Base-by-base conservation (phyloP, 1,284 basidiomycete species). In the Leccinum huronense region DNA sequence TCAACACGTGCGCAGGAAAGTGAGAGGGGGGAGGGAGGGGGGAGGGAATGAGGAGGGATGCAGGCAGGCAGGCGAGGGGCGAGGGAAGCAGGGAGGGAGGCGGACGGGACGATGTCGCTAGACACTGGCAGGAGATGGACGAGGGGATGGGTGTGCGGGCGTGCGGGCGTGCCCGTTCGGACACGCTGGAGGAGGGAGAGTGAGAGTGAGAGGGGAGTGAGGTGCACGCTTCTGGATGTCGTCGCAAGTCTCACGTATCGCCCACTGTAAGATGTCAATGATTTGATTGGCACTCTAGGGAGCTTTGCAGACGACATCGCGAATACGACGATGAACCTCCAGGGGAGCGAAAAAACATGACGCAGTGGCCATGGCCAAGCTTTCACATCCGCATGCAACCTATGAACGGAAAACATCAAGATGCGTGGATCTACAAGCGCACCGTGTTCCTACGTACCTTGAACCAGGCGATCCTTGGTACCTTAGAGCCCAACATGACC, bases 361-460 rank as follows among this genome's bases (percentile, higher is more conserved):
- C 71, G 0, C 80, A 80, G 57, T 85, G 84, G 0, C 81, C 81
- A 14, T 74, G 69, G 4, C 84, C 84, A 0, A 85, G 74, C 63
- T 80, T 78, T 3, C 84, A 77, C 84, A 85, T 80, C 33, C 81
- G 75, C 81, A 83, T 82, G 60, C 81, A 83, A 1, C 80, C 81
- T 82, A 59, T 5, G 0, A 16, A 5, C 1, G 14, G 40, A 2
- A 33, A 40, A 45, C 9, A 34, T 14, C 63, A 1, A 60, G 48
- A 42, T 13, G 19, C 30, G 8, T n/a, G 42, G 8, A 16, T 45
- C 6, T 1, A 51, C 11, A 23, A 51, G 8, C 8, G 16, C 40
- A 16, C 16, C 16, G 40, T 45, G 40, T 45, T 51, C 19, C 33
- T 10, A 66, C 75, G 63, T 64, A 83, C 84, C 85, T 77, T 86